Base-by-base conservation (phyloP, 2,329 filamentous ascomycete genomes). In the Endoconidiophora laricicola region DNA sequence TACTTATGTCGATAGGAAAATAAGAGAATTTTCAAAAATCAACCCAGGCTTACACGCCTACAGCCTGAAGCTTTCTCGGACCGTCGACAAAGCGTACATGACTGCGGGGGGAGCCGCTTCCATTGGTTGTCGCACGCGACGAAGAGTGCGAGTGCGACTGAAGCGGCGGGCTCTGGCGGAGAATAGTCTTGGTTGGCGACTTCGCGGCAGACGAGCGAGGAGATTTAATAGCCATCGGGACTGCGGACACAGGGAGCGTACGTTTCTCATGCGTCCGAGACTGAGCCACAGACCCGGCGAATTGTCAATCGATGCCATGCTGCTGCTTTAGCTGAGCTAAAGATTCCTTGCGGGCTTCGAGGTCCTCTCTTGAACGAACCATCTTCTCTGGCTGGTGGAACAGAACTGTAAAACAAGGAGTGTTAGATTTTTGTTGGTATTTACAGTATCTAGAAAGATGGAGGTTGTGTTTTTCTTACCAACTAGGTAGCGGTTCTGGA, bases 401-500 rank as follows among this genome's bases (percentile, higher is more conserved):
- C 60, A 79, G 66, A 58, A 78, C 75, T 78, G 55, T 14, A n/a
- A 20, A 22, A 6, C 22, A 14, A 45, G 10, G 12, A 14, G 23
- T 16, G 20, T 49, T 45, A 43, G 33, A 24, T 44, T 24, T 10
- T n/a, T 24, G 33, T 20, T 14, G 14, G 3, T 6, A 44, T 16
- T 14, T 26, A 33, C 33, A 33, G 24, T 12, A 6, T 14, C 10
- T 24, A 29, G 2, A 7, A 33, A 33, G 43, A 6, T 9, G 6
- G 14, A 33, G 29, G 29, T 12, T 3, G 29, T 2, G 7, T 33
- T 10, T 33, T 10, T 79, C 86, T 55, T 78, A 93, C 86, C 87
- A 62, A 98, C 91, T 60, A 98, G 85, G 69, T 98, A 98, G 65
- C 91, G 84, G 71, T 90, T 94, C 73, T 98, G 91, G 68, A 98